Evolutionary conservation across 2,329 filamentous ascomycete species (phyloP), one percentile per base, ranked within the genome.

Genomic region (Chrysosporium queenslandicum): DNA sequence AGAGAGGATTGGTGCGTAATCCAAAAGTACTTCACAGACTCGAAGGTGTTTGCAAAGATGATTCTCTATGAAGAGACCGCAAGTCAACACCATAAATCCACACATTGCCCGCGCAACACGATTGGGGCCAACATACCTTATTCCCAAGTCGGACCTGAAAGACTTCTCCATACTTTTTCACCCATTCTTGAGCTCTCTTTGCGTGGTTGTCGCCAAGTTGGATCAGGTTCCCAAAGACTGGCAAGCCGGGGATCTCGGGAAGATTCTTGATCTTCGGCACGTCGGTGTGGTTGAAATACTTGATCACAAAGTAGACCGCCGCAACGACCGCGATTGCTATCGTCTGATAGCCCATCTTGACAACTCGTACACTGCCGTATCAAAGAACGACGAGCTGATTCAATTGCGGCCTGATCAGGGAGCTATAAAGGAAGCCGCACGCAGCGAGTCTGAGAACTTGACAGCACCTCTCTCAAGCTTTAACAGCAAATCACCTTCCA

Each of bases 11-110:
- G 86, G 60, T 91, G 83, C 8, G 81, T 85, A 64, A 89, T 85
- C 82, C 86, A 90, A 20, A 91, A 73, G 58, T 72, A 75, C 51
- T 79, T 81, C 30, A 90, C 85, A 0, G 83, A 79, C 18, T 87
- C 82, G 61, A 87, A 90, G 1, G 79, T 82, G 60, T 91, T 91
- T 56, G 85, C 86, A 61, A 88, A 88, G 29, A 91, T 74, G 55
- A 90, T 82, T 54, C 85, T 77, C 74, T 82, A 27, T 18, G 18
- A 16, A 18, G 12, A 32, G 12, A 16, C 8, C 20, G 14, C 16
- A 23, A 4, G 8, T 40, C 20, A 14, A 16, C 14, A 8, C 36
- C 23, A 30, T n/a, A n/a, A n/a, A n/a, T n/a, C n/a, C n/a, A n/a
- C 9, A 32, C 36, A 39, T 5, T 39, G 2, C 7, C 20, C 16